Evolutionary conservation across 78 protist species (phyloP), one percentile per base, ranked within the genome.

Genomic region (Dictyostelium purpureum): DNA sequence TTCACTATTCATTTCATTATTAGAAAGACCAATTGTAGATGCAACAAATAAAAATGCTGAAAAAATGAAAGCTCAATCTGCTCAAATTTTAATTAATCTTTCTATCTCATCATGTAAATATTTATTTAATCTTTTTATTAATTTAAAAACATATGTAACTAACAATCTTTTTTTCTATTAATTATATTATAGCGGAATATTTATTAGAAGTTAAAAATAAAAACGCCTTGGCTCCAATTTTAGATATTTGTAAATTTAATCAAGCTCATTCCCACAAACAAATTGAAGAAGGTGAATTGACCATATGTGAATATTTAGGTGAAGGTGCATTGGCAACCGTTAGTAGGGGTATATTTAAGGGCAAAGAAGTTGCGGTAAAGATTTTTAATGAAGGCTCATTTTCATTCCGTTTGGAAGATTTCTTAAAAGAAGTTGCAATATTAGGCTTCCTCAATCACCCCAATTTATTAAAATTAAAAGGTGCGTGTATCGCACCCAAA

Each of bases 381-480:
- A 77, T 90, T 14, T 90, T 90, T 49, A 80, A 70, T 70, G 95
- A 90, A 52, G 89, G 89, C 9, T 67, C 83, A 2, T 81, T 35
- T 47, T 52, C 75, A 26, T 90, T 90, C 14, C 42, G 95, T 26
- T 47, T 90, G 18, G 95, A 90, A 24, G 95, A 90, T 63, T 90
- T 90, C 18, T 43, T 90, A 47, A 74, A 77, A 26, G 95, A 90
- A 16, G 90, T 90, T 42, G 95, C 95, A 2, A 77, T 90, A 16
- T 49, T 90, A 56, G 92, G 92, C 31, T 35, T 81, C 12, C 56
- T 73, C 6, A 70, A 65, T 45, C 92, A 85, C 45, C 92, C 92
- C 4, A 85, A 85, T 85, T 52, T 85, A 26, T 42, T 85, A 7
- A 85, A 73, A 45, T 57, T 85, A 35, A 79, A 85, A 45, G 92